Base-by-base conservation (phyloP, 129 eudicot genomes). In the Lonicera japonica region DNA sequence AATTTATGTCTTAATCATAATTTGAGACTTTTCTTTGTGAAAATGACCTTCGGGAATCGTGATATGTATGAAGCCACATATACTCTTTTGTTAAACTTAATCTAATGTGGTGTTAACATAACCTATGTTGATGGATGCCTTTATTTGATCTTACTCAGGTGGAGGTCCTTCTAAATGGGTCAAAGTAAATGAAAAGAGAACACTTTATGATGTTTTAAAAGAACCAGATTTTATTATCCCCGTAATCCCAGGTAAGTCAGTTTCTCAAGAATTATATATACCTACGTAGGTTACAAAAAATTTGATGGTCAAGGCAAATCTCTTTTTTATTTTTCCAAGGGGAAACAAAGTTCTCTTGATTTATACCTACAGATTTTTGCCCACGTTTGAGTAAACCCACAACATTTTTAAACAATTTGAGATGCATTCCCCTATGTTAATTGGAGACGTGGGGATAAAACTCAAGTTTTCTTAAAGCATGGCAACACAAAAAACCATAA, bases 241-340 rank as follows among this genome's bases (percentile, higher is more conserved):
- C 22, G 95, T 86, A 47, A 82, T 92, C 74, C 99, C 99, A 38
- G 99, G 99, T 88, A 75, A 64, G 83, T 63, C 9, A n/a, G 4
- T 18, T 51, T 18, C 25, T 53, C 52, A 11, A 19, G 25, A 8
- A 5, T 54, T 0, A 2, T 9, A 7, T 18, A n/a, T n/a, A n/a
- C n/a, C n/a, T n/a, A n/a, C 16, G 4, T 8, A 17, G 45, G 25
- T 9, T 25, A 53, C 24, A 17, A 8, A 8, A 12, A 12, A 11
- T 43, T 11, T 52, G 22, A 43, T 51, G 4, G 50, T 23, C 39
- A 17, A 21, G 6, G 16, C 20, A 52, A 40, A 18, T 61, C 16
- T 12, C 20, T 12, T 41, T 34, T 15, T 5, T n/a, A 54, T 9
- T 51, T 5, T 53, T 58, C 6, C 36, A 29, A 6, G 6, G 36